Conservation (phyloP, 495 filamentous ascomycete species). For the Aspergillus leporis region DNA sequence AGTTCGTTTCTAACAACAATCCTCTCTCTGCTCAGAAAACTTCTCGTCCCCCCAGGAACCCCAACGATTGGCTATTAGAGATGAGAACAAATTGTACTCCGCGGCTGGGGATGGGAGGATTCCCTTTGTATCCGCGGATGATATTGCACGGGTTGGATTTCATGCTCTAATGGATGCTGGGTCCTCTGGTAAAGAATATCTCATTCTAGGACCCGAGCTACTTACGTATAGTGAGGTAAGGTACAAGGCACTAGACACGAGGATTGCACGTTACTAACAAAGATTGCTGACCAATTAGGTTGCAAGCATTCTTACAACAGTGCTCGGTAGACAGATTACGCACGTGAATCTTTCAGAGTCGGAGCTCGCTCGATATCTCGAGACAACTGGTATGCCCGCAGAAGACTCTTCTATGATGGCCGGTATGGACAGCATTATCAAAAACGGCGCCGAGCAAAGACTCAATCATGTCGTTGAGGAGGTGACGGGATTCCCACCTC, state of each 20-base stretch:
- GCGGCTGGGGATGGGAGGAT: not conserved
- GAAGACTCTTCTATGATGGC: not conserved
- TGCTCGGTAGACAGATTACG: not conserved
- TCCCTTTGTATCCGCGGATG: constrained; percentile 1
- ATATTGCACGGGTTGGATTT: not conserved
- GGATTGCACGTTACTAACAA: not conserved
- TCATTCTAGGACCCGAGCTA: not conserved
- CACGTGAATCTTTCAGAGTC: not conserved
- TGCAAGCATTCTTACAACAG: not conserved
- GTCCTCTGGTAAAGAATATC: not conserved
- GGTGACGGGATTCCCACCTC: not conserved
- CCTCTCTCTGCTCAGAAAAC: not conserved
- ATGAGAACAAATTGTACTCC: constrained; percentile 1
- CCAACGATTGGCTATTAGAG: not conserved
- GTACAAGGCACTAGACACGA: not conserved
- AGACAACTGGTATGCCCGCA: not conserved
- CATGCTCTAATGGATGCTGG: not conserved
- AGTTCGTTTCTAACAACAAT: no score
- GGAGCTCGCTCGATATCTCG: not conserved
- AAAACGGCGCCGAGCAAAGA: not conserved
- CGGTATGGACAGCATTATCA: not conserved
- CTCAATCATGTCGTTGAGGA: not conserved
- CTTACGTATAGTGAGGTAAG: not conserved
- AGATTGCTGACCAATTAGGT: not conserved
- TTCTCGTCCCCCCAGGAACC: not conserved